Evolutionary conservation across 495 filamentous ascomycete species (phyloP).

Genomic region (Penicillium daleae): DNA sequence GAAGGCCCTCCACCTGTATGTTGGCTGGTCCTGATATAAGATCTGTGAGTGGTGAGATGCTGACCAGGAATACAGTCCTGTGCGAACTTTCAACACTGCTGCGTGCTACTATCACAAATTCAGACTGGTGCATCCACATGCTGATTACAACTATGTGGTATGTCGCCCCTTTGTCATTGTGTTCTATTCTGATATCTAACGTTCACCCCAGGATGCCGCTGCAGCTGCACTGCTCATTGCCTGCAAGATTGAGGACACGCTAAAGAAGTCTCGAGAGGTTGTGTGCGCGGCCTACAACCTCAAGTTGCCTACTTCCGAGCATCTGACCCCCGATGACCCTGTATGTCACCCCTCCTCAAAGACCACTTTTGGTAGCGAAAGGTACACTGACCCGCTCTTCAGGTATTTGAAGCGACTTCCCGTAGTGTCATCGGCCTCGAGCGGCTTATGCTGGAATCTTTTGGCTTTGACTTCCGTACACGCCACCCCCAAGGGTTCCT

Average conservation of each 20-base stretch:
- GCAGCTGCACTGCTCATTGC: conserved; percentile 86
- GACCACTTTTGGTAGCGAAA: too few species aligned
- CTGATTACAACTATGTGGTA: conserved; percentile 65
- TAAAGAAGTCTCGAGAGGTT: conserved; percentile 95
- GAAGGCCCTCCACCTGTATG: conserved; percentile 69
- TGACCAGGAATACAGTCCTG: conserved; percentile 55
- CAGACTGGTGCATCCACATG: conserved; percentile 74
- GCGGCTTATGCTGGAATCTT: conserved; percentile 89
- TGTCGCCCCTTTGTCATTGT: conserved; percentile 3
- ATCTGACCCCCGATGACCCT: conserved; percentile 78
- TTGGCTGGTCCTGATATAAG: conserved; percentile 8
- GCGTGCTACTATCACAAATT: conserved; percentile 88
- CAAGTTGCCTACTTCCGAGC: conserved; percentile 69
- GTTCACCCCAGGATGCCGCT: conserved; percentile 68
- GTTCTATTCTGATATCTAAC: conserved; percentile 24
- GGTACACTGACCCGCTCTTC: conserved; percentile 6
- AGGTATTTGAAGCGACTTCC: conserved; percentile 78
- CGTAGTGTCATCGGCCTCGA: conserved; percentile 86
- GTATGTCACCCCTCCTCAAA: conserved; percentile 44
- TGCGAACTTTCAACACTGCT: conserved; percentile 83
- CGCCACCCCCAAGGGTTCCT: conserved; percentile 84
- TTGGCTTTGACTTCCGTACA: conserved; percentile 92
- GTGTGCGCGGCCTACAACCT: conserved; percentile 88
- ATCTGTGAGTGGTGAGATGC: conserved; percentile 12
- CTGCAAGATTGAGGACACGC: conserved; percentile 96